Conservation (phyloP, 1,139 yeast species). For the Taphrina populina region DNA sequence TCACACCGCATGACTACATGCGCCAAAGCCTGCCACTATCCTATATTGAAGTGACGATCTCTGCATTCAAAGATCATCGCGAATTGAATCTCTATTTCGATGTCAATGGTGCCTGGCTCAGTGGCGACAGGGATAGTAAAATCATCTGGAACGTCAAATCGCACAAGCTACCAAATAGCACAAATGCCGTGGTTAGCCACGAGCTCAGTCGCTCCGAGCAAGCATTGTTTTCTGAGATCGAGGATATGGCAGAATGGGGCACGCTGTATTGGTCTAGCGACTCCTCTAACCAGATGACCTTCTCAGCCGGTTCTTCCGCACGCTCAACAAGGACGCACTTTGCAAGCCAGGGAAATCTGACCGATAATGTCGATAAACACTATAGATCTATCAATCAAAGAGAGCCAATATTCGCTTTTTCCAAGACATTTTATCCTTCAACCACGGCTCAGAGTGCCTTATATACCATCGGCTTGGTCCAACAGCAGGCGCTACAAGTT, state of each 20-base stretch:
- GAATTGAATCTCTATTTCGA: slow-evolving; percentile 9
- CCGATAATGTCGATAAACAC: neutral
- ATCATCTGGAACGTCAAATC: neutral
- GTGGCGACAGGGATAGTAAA: slow-evolving; percentile 7
- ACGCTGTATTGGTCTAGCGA: slow-evolving; percentile 10
- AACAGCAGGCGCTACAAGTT: slow-evolving; percentile 17
- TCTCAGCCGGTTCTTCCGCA: slow-evolving; percentile 8
- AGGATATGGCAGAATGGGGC: slow-evolving; percentile 28
- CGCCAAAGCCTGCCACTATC: slow-evolving; percentile 13
- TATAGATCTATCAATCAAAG: slow-evolving; percentile 10
- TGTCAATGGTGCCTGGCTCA: slow-evolving; percentile 18
- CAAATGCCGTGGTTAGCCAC: neutral
- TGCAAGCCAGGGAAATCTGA: neutral
- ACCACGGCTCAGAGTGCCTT: neutral
- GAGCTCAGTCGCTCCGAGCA: slow-evolving; percentile 6
- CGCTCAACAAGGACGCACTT: neutral
- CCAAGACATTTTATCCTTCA: neutral
- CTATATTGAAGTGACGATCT: slow-evolving; percentile 6
- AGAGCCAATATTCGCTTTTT: slow-evolving; percentile 18
- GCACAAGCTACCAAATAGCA: neutral
- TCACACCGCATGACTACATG: slow-evolving; percentile 12
- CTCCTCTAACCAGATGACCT: neutral
- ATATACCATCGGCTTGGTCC: slow-evolving; percentile 15
- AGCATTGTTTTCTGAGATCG: slow-evolving; percentile 6
- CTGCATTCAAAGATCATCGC: neutral